phyloP scores from a whole-genome alignment of 2,329 filamentous ascomycete species.

The Thielaviopsis euricoi region DNA sequence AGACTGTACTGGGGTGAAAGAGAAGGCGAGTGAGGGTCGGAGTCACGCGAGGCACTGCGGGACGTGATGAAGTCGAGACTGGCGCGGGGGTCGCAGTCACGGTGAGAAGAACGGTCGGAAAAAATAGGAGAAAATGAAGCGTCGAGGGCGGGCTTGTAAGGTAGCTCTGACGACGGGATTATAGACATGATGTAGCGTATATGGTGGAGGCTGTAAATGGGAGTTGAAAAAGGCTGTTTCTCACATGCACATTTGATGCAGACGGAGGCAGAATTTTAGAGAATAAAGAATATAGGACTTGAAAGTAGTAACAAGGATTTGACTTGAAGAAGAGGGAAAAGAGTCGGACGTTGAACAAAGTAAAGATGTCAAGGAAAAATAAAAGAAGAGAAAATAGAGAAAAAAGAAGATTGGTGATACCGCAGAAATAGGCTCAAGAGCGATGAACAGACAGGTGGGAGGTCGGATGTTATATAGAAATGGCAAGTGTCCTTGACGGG shows the following conservation, averaged over 20 bases:
- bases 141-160: background rate
- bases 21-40: background rate
- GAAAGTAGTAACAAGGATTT: background rate
- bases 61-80: slow-evolving; percentile 2
- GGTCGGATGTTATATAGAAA: background rate
- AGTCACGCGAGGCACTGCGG: background rate
- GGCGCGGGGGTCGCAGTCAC: background rate
- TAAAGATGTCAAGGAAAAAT: background rate
- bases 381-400: background rate
- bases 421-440: background rate
- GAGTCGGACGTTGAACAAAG: background rate
- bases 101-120: background rate
- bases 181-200: background rate
- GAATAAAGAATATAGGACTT: background rate
- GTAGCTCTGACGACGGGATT: background rate
- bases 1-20: slow-evolving; percentile 2
- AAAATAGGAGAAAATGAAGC: background rate
- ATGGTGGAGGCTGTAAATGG: no score
- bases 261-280: background rate
- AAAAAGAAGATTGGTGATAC: background rate
- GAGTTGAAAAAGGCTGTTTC: no score
- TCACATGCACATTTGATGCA: no score
- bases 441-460: background rate
- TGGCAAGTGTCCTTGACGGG: background rate
- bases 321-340: background rate